These are phyloP conservation scores for Furcasterigmium furcatum DNA, from an alignment of 2,329 filamentous ascomycete species.

Conservation along the genomic window DNA sequence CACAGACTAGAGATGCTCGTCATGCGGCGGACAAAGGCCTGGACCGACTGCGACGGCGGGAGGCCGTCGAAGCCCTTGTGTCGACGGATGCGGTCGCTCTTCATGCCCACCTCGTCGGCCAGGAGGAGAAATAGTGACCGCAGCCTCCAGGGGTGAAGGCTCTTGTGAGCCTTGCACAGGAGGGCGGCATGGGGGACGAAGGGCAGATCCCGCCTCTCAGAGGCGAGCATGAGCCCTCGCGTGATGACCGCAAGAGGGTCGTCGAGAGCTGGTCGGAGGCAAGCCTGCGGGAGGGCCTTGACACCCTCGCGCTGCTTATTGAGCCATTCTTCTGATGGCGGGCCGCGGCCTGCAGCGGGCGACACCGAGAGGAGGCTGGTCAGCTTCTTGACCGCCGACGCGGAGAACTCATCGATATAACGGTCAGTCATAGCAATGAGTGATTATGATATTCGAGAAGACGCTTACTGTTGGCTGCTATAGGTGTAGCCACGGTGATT, in stretches of 20 bases:
- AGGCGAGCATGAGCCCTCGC: slow-evolving; percentile 26
- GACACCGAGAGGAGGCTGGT: slow-evolving; percentile 33
- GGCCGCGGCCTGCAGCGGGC: slow-evolving; percentile 20
- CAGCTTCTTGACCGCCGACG: slow-evolving; percentile 24
- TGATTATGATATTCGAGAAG: no score
- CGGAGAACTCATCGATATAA: slow-evolving; percentile 14
- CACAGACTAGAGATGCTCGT: slow-evolving; percentile 32
- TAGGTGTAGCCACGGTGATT: neutral
- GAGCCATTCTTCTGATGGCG: slow-evolving; percentile 31
- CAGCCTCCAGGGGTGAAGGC: slow-evolving; percentile 38
- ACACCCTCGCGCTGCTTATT: slow-evolving; percentile 24
- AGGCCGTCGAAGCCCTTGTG: slow-evolving; percentile 2
- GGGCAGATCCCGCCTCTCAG: slow-evolving; percentile 18
- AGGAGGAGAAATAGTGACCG: slow-evolving; percentile 39
- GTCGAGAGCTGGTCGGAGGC: slow-evolving; percentile 19
- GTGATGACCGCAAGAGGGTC: slow-evolving; percentile 15
- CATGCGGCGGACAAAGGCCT: slow-evolving; percentile 24
- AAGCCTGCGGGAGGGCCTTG: slow-evolving; percentile 16
- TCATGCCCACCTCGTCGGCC: slow-evolving; percentile 34
- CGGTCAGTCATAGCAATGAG: slow-evolving; percentile 2
- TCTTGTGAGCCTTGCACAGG: slow-evolving; percentile 37
- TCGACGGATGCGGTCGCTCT: slow-evolving; percentile 21
- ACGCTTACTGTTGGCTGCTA: neutral
- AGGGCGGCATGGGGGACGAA: slow-evolving; percentile 23
- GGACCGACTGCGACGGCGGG: slow-evolving; percentile 8